These are phyloP conservation scores for Carpinus fangiana DNA, from an alignment of 306 rosid genomes.

Conservation along the genomic window DNA sequence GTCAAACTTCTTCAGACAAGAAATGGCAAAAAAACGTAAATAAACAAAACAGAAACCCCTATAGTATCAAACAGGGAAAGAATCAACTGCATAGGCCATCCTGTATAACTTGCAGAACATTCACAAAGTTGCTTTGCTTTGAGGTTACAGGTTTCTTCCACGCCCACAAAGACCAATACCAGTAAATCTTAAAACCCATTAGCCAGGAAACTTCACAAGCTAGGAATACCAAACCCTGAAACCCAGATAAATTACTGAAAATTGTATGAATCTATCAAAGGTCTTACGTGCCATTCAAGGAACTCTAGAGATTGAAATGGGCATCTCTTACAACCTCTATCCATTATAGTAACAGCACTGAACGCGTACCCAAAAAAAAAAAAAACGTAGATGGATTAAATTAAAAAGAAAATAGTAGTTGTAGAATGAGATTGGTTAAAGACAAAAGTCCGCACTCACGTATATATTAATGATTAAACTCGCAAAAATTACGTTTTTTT, in stretches of 20 bases:
- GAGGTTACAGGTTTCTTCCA: slow-evolving; percentile 16
- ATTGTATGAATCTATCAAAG: neutral
- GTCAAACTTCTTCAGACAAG: slow-evolving; percentile 21
- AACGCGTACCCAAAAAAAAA: neutral
- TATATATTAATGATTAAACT: neutral
- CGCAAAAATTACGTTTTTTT: neutral
- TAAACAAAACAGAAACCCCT: slow-evolving; percentile 11
- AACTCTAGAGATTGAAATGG: neutral
- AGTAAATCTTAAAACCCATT: slow-evolving; percentile 6
- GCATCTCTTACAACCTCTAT: neutral
- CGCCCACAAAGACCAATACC: neutral
- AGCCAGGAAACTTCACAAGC: slow-evolving; percentile 10
- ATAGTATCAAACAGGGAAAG: slow-evolving; percentile 23
- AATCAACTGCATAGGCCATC: slow-evolving; percentile 6
- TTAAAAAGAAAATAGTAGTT: neutral
- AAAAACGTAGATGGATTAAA: neutral
- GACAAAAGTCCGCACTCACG: neutral
- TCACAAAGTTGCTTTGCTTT: slow-evolving; percentile 7
- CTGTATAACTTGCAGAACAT: slow-evolving; percentile 11
- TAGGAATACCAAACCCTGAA: neutral
- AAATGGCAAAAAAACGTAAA: slow-evolving; percentile 10
- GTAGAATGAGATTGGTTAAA: neutral
- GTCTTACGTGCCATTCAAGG: neutral
- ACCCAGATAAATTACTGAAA: neutral
- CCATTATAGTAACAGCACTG: neutral